A percentile compares a stretch with the other conserved stretches of the same genome.
phyloP scores from a whole-genome alignment of 345 rosid species.

The Noccaea caerulescens region DNA sequence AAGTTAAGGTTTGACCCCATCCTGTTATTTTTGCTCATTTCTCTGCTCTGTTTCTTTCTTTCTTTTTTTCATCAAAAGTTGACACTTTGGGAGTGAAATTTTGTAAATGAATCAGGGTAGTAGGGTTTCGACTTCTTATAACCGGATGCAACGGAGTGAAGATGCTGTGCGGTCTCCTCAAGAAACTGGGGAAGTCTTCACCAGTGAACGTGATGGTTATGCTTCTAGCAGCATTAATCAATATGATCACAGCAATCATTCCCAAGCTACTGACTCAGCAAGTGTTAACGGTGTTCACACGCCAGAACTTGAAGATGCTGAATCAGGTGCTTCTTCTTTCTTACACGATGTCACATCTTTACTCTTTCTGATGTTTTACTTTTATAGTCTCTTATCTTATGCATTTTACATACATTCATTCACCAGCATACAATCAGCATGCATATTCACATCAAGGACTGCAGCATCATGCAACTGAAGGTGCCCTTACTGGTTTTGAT shows the following conservation, averaged over 20 bases:
- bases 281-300: conserved; percentile 67
- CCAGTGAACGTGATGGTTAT: conserved; percentile 62
- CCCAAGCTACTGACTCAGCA: conserved; percentile 66
- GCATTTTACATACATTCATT: conserved; percentile 32
- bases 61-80: background rate
- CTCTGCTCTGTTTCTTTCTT: background rate
- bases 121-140: conserved; percentile 59
- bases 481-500: conserved; percentile 49
- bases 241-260: conserved; percentile 49
- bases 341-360: conserved; percentile 10
- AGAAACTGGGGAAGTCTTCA: conserved; percentile 51
- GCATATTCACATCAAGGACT: conserved; percentile 56
- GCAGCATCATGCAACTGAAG: conserved; percentile 52
- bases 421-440: conserved; percentile 71
- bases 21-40: conserved; percentile 11
- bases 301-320: conserved; percentile 80
- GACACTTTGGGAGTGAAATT: conserved; percentile 3
- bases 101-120: conserved; percentile 54
- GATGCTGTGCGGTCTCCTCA: conserved; percentile 50
- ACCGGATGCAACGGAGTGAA: conserved; percentile 57
- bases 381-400: conserved; percentile 31
- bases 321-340: conserved; percentile 65
- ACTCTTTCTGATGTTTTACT: too few species aligned
- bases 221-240: conserved; percentile 55
- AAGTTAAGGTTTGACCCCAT: conserved; percentile 67